Base-by-base conservation (phyloP, 208 protist genomes). In the Trypanosoma grayi region DNA sequence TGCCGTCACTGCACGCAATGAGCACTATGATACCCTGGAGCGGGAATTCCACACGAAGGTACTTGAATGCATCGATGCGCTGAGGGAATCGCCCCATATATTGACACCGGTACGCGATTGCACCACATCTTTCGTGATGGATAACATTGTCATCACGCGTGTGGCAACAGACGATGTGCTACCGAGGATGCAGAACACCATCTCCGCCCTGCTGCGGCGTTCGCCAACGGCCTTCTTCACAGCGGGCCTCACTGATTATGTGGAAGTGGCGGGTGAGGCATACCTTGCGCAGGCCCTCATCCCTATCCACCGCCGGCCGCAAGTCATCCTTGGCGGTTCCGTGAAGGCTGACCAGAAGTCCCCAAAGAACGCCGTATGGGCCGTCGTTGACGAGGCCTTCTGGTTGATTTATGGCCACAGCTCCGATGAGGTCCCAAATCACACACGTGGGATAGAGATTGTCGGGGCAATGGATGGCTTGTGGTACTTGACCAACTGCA, bases 401-500 rank as follows among this genome's bases (percentile, higher is more conserved):
- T 58, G 52, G 52, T 14, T 58, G 18, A 16, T 58, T 20, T 14
- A 20, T 28, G 39, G 39, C 14, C 52, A 22, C 14, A 20, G 39
- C 16, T 39, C 31, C 33, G 39, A 46, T 1, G 14, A 33, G 3
- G n/a, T 14, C 20, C 30, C 24, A 6, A n/a, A 33, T 45, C 22
- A 24, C 20, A 50, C 64, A 18, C 63, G 68, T 33, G 64, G 73
- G 3, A 24, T 81, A 2, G 80, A 87, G 57, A 50, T 82, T 28
- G 56, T 87, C 11, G 45, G 51, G 11, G 80, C 63, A 0, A 66
- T 67, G 41, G 74, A 83, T 40, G 69, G 55, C 4, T 66, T 77
- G 44, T 69, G 66, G 22, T 87, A 87, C 59, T 20, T 87, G 22
- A 84, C 81, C 24, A 83, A 83, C 56, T 60, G 43, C 7, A 62